phyloP scores from a whole-genome alignment of 2,329 filamentous ascomycete genomes.

The Exophiala aquamarina region DNA sequence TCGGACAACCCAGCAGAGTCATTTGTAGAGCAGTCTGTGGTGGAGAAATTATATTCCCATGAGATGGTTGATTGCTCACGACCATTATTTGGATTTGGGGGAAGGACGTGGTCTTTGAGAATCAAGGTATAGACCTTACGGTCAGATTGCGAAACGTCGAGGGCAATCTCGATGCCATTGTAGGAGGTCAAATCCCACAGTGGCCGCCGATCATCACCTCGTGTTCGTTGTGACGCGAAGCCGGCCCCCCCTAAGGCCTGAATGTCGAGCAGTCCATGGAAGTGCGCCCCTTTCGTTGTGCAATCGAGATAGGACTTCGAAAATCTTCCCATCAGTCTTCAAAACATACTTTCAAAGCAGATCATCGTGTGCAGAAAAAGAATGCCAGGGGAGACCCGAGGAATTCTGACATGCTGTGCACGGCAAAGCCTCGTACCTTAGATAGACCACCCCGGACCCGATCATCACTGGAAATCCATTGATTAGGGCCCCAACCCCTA shows the following conservation, averaged over 20 bases:
- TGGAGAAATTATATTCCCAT: conserved; percentile 70
- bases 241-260: conserved; percentile 74
- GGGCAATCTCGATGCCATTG: conserved; percentile 59
- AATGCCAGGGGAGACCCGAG: no score
- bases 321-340: not conserved
- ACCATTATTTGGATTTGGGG: conserved; percentile 58
- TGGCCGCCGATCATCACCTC: conserved; percentile 45
- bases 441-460: conserved; percentile 74
- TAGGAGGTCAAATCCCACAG: conserved; percentile 65
- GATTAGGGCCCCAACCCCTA: conserved; percentile 52
- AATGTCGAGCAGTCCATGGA: conserved; percentile 71
- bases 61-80: conserved; percentile 70
- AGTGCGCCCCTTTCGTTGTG: conserved; percentile 46
- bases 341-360: not conserved
- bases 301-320: conserved; percentile 50
- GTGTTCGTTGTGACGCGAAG: conserved; percentile 76
- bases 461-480: conserved; percentile 73
- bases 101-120: conserved; percentile 68
- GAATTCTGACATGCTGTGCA: not conserved
- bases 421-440: conserved; percentile 36
- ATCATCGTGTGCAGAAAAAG: no score
- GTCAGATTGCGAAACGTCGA: conserved; percentile 52
- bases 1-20: conserved; percentile 16
- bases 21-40: conserved; percentile 1
- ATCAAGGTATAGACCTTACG: conserved; percentile 71